Evolutionary conservation across 2,329 filamentous ascomycete genomes (phyloP), one percentile per base, ranked within the genome.

Genomic region (Colletotrichum australisinense): DNA sequence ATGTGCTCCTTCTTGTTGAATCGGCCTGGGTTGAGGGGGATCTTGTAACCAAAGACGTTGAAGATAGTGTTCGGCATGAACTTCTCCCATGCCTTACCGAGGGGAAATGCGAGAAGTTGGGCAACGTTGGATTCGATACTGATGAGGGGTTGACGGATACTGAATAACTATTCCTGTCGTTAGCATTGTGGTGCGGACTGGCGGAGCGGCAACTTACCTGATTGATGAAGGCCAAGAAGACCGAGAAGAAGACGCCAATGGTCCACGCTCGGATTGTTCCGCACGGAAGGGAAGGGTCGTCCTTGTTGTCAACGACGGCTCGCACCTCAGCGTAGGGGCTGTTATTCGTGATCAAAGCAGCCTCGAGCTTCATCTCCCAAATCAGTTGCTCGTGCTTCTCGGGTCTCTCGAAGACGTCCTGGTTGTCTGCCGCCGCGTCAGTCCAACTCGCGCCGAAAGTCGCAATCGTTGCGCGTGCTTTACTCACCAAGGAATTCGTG

Each of bases 1-100:
- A 89, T 85, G 77, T 91, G 89, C 79, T 91, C 89, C 80, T 91
- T 91, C 77, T 86, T 87, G 67, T 86, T 88, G 77, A 91, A 91
- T 2, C 86, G 86, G 0, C 88, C 88, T 0, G 89, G 88, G 76
- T 90, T 90, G 16, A 90, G 82, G 5, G 83, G 85, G 77, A 88
- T 86, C 24, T 84, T 82, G 26, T 83, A 76, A 11, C 86, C 86
- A 55, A 84, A 82, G 8, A 87, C 76, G 1, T 81, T 87, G 75
- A 91, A 83, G 42, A 86, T 85, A 58, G 78, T 81, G 74, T 89
- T 86, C 0, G 89, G 89, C 55, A 91, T 80, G 75, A 84, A 80
- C 63, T 81, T 85, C 74, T 89, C 88, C 79, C 83, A 85, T 22
- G 84, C 81, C 71, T 87, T 87, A 68, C 89, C 89, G 12, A 90